A percentile compares a stretch with the other conserved stretches of the same genome.
Evolutionary conservation across 1,284 basidiomycete species (phyloP).

Genomic region (Ustilago curta): DNA sequence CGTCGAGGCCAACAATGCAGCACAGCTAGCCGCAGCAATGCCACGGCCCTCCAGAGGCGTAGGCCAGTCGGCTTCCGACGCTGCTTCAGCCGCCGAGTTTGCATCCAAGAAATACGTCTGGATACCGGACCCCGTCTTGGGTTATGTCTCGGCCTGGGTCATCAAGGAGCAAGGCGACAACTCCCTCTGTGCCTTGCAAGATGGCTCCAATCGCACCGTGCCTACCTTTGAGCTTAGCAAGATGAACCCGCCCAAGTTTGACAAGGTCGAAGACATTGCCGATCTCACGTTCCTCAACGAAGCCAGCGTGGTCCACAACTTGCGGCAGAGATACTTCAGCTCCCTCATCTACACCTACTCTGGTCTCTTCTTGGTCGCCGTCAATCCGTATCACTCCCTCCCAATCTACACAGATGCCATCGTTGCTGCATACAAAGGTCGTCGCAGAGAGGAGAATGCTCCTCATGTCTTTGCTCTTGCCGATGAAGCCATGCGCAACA

Average conservation of each 20-base stretch:
- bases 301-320: slow-evolving; percentile 97
- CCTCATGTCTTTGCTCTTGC: slow-evolving; percentile 98
- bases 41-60: slow-evolving; percentile 40
- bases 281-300: slow-evolving; percentile 98
- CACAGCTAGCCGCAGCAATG: slow-evolving; percentile 52
- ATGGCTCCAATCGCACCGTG: slow-evolving; percentile 71
- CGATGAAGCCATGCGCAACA: slow-evolving; percentile 97
- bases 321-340: slow-evolving; percentile 88
- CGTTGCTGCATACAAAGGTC: slow-evolving; percentile 90
- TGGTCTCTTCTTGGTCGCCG: slow-evolving; percentile 94
- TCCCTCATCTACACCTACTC: slow-evolving; percentile 87
- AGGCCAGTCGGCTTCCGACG: slow-evolving; percentile 60
- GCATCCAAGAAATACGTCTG: slow-evolving; percentile 98
- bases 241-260: slow-evolving; percentile 94
- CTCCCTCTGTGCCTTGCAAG: slow-evolving; percentile 74
- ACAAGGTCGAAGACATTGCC: slow-evolving; percentile 96
- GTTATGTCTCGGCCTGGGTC: slow-evolving; percentile 91
- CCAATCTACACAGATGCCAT: slow-evolving; percentile 94
- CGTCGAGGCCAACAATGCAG: slow-evolving; percentile 40
- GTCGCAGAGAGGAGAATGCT: slow-evolving; percentile 91
- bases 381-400: slow-evolving; percentile 94
- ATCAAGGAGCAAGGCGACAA: slow-evolving; percentile 83
- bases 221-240: slow-evolving; percentile 65
- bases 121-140: slow-evolving; percentile 88
- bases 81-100: slow-evolving; percentile 81